Evolutionary conservation across 2,329 filamentous ascomycete genomes (phyloP).

Genomic region (Helotiales sp.): DNA sequence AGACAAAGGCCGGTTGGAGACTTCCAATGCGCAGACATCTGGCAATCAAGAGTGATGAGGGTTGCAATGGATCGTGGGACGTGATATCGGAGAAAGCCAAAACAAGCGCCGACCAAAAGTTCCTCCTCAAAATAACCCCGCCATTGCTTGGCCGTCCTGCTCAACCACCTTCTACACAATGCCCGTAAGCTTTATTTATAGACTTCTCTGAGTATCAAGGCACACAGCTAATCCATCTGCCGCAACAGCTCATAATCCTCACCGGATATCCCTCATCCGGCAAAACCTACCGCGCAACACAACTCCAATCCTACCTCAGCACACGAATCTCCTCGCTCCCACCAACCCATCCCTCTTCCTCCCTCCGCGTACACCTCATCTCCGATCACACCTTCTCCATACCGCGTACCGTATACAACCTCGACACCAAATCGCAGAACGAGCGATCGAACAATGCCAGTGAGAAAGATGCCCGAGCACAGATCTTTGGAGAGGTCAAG

Average conservation of each 20-base stretch:
- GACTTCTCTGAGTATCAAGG: neutral
- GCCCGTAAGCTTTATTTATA: neutral
- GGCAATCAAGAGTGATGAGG: neutral
- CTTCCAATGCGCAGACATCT: neutral
- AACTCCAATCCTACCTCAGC: constrained; percentile 67
- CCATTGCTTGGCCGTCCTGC: neutral
- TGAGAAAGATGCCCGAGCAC: constrained; percentile 80
- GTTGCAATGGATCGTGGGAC: neutral
- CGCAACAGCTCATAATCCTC: constrained; percentile 62
- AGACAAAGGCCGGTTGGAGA: too few species aligned
- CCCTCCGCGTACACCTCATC: constrained; percentile 70
- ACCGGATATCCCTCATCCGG: constrained; percentile 68
- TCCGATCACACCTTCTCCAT: constrained; percentile 72
- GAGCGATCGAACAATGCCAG: constrained; percentile 69
- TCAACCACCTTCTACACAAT: neutral
- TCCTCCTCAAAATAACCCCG: neutral
- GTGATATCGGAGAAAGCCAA: neutral
- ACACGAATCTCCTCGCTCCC: constrained; percentile 43
- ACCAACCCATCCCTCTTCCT: constrained; percentile 33
- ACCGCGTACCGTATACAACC: constrained; percentile 69
- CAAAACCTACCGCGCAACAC: constrained; percentile 64
- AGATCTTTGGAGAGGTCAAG: constrained; percentile 77
- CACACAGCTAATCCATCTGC: neutral
- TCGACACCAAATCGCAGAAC: constrained; percentile 57
- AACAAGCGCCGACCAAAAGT: neutral